A percentile compares a stretch with the other conserved stretches of the same genome.
Conservation (phyloP, 2,329 filamentous ascomycete species). For the Aureobasidium sp. region DNA sequence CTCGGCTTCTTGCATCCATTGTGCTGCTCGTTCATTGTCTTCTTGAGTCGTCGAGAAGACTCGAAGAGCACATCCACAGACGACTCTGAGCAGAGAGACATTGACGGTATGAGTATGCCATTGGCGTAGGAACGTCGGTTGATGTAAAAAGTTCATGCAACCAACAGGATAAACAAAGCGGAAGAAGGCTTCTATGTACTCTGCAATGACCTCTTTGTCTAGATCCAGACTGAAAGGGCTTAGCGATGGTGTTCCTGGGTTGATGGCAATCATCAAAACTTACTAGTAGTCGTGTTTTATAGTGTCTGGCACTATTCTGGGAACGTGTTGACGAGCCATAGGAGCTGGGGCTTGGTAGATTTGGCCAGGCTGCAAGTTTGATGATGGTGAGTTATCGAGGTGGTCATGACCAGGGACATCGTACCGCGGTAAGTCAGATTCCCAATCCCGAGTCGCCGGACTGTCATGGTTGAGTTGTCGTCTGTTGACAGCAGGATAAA, state of each 20-base stretch:
- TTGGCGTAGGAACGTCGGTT: background rate
- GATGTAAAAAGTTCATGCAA: slow-evolving; percentile 7
- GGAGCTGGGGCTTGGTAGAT: background rate
- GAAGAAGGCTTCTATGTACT: slow-evolving; percentile 9
- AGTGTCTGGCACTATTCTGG: background rate
- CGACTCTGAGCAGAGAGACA: background rate
- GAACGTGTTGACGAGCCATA: background rate
- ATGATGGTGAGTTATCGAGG: background rate
- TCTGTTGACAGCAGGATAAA: background rate
- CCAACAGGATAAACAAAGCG: slow-evolving; percentile 3
- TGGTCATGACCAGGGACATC: background rate
- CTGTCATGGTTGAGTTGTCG: background rate
- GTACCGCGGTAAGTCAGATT: background rate
- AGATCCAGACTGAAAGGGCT: background rate
- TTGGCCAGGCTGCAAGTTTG: background rate
- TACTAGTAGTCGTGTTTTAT: background rate
- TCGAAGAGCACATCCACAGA: background rate
- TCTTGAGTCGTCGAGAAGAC: background rate
- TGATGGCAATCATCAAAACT: background rate
- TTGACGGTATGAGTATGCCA: slow-evolving; percentile 1
- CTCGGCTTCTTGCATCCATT: slow-evolving; percentile 1
- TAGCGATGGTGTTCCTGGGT: background rate
- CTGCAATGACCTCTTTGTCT: background rate
- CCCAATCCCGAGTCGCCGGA: background rate
- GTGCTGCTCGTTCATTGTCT: slow-evolving; percentile 1